These are phyloP conservation scores for Suillus placidus DNA, from an alignment of 768 basidiomycete species.

Conservation along the genomic window DNA sequence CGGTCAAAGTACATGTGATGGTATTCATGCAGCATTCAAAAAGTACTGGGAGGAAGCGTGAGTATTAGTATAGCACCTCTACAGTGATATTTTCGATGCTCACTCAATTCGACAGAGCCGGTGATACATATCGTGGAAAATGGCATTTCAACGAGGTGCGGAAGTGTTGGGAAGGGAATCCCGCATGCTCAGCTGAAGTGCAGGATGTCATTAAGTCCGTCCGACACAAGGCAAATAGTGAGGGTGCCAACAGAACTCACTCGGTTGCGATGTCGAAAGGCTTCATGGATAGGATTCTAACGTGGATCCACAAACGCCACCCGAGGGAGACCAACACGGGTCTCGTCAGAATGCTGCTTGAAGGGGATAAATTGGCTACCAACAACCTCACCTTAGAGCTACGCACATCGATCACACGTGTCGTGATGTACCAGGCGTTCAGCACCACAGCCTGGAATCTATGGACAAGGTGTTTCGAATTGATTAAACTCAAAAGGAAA, in stretches of 20 bases:
- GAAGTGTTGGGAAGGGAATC: neutral
- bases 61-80: no score
- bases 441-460: neutral
- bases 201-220: neutral
- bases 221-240: neutral
- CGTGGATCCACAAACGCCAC: slow-evolving; percentile 1
- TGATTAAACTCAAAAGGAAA: slow-evolving; percentile 24
- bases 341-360: neutral
- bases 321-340: neutral
- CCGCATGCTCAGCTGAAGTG: neutral
- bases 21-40: slow-evolving; percentile 4
- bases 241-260: neutral
- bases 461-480: slow-evolving; percentile 30
- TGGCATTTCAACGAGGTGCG: neutral
- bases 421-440: neutral
- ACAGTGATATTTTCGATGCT: neutral
- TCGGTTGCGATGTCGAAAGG: slow-evolving; percentile 6
- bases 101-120: neutral
- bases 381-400: neutral
- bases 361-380: no score
- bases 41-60: slow-evolving; percentile 1
- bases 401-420: neutral
- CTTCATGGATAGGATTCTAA: slow-evolving; percentile 8
- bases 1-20: neutral
- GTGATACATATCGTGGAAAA: neutral